Conservation (phyloP, 768 basidiomycete genomes). For the Lyophyllum shimeji region DNA sequence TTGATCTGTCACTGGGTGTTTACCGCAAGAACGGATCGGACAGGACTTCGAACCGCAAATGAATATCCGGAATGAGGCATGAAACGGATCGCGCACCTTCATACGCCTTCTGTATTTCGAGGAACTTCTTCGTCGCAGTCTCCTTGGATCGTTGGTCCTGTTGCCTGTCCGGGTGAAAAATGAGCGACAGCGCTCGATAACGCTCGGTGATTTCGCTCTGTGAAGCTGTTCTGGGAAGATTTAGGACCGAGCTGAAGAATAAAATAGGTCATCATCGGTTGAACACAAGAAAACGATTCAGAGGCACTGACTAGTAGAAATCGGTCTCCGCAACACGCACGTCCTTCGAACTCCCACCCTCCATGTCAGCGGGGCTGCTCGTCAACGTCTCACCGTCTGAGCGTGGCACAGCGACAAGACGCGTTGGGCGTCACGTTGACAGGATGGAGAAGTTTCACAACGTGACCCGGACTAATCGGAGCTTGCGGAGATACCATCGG, state of each 20-base stretch:
- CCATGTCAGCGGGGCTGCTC: not conserved
- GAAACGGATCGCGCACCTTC: constrained; percentile 49
- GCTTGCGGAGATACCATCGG: no score
- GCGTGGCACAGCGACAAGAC: not conserved
- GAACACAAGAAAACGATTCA: not conserved
- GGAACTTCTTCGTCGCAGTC: constrained; percentile 65
- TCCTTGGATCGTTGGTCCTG: constrained; percentile 52
- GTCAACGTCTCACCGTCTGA: not conserved
- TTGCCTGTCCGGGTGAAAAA: constrained; percentile 88
- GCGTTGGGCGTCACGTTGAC: not conserved
- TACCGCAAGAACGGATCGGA: constrained; percentile 72
- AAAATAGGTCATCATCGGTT: not conserved
- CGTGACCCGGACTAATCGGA: no score
- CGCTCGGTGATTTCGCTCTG: constrained; percentile 72
- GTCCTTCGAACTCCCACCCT: not conserved
- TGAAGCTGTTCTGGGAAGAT: constrained; percentile 63
- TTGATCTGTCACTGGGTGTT: constrained; percentile 17
- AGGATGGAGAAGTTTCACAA: not conserved
- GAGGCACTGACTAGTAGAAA: constrained; percentile 23
- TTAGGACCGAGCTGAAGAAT: constrained; percentile 58
- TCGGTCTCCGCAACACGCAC: constrained; percentile 11
- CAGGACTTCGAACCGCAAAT: constrained; percentile 43
- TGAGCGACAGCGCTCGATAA: constrained; percentile 68
- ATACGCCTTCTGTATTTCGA: constrained; percentile 81
- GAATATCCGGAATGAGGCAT: not conserved